phyloP scores from a whole-genome alignment of 2,329 filamentous ascomycete species.

The Paraphaeosphaeria minitans region DNA sequence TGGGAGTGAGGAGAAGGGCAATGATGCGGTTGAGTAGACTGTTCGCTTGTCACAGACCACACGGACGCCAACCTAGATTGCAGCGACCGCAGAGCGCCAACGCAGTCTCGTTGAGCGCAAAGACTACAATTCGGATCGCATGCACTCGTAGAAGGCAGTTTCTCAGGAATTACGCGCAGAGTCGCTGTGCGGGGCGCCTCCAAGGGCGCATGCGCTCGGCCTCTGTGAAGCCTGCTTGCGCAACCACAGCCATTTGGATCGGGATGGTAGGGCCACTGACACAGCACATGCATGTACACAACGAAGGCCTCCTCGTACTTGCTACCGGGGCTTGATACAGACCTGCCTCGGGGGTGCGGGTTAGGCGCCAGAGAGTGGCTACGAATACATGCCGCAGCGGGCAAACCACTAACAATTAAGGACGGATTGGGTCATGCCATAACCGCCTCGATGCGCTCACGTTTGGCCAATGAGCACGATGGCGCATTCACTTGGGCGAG shows the following conservation, averaged over 20 bases:
- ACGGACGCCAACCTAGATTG: slow-evolving; percentile 4
- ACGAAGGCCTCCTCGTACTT: slow-evolving; percentile 28
- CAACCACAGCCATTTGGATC: not conserved
- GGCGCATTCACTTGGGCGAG: slow-evolving; percentile 30
- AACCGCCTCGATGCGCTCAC: slow-evolving; percentile 26
- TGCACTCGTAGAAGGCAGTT: not conserved
- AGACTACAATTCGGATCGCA: slow-evolving; percentile 5
- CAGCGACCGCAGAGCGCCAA: slow-evolving; percentile 6
- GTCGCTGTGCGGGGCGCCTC: not conserved
- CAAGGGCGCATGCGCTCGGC: slow-evolving; percentile 4
- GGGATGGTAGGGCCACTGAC: slow-evolving; percentile 20
- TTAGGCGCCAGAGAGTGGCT: slow-evolving; percentile 36
- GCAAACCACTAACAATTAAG: slow-evolving; percentile 27
- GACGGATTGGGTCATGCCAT: slow-evolving; percentile 25
- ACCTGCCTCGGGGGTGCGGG: slow-evolving; percentile 35
- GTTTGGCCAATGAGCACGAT: slow-evolving; percentile 35
- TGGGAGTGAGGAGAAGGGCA: slow-evolving; percentile 8
- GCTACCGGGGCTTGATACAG: slow-evolving; percentile 37
- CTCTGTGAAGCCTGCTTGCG: slow-evolving; percentile 6
- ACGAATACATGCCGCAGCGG: slow-evolving; percentile 35
- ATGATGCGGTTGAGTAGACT: slow-evolving; percentile 16
- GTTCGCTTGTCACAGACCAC: slow-evolving; percentile 6
- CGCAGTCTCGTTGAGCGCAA: slow-evolving; percentile 7
- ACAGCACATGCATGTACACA: slow-evolving; percentile 23
- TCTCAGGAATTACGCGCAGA: not conserved